Conservation (phyloP, 768 basidiomycete species). For the Termitomyces sp. region DNA sequence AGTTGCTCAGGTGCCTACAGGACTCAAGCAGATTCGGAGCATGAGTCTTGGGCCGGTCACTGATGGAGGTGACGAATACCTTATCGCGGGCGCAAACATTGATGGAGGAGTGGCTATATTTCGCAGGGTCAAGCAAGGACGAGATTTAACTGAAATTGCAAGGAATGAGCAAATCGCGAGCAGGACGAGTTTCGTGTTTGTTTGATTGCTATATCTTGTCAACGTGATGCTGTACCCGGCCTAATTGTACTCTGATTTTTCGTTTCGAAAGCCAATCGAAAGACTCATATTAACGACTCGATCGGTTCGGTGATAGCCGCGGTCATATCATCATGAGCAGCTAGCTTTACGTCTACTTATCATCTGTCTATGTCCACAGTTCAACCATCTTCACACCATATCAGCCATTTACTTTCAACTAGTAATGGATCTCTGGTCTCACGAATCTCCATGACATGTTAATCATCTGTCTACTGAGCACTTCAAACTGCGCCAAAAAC, state of each 20-base stretch:
- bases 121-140: conserved; percentile 47
- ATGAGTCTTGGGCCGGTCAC: conserved; percentile 42
- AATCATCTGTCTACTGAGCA: not conserved
- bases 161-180: conserved; percentile 40
- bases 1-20: conserved; percentile 46
- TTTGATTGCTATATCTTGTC: not conserved
- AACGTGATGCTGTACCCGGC: not conserved
- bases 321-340: too few relatives aligned
- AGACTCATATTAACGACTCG: too few relatives aligned
- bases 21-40: conserved; percentile 48
- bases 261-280: too few relatives aligned
- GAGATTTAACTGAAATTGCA: conserved; percentile 44
- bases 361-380: too few relatives aligned
- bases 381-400: too few relatives aligned
- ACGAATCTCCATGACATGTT: not conserved
- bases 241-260: too few relatives aligned
- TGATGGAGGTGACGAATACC: conserved; percentile 36
- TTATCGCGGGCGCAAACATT: conserved; percentile 46
- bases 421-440: not conserved
- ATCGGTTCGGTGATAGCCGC: not conserved
- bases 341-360: too few relatives aligned
- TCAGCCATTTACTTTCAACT: too few relatives aligned
- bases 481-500: not conserved
- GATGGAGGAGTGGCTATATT: conserved; percentile 56
- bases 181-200: conserved; percentile 19